Percentiles rank a stretch among this genome's conserved stretches.
phyloP scores from a whole-genome alignment of 73 alveolate species.

The Paramecium caudatum region DNA sequence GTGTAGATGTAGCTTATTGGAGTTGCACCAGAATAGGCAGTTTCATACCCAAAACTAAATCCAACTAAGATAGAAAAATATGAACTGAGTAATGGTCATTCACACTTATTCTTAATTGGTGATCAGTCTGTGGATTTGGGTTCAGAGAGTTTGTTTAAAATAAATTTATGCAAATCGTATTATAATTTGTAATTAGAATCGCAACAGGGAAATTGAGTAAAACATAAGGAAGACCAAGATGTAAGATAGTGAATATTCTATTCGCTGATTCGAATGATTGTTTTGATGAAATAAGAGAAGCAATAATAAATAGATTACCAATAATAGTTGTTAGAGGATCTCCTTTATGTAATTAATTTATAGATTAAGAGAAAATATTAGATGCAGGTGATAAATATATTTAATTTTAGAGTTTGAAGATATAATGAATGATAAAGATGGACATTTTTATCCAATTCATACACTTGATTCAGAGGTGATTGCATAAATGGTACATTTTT shows the following conservation, averaged over 20 bases:
- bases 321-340: conserved; percentile 72
- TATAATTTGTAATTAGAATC: neutral
- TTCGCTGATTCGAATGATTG: conserved; percentile 71
- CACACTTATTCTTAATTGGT: conserved; percentile 94
- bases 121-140: neutral
- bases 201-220: conserved; percentile 41
- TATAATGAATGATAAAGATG: conserved; percentile 58
- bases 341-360: conserved; percentile 59
- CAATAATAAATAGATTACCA: conserved; percentile 68
- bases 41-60: conserved; percentile 95
- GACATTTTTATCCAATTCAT: conserved; percentile 57
- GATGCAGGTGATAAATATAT: neutral
- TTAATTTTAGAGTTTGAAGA: conserved; percentile 39
- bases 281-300: conserved; percentile 75
- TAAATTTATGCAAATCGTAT: conserved; percentile 48
- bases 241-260: conserved; percentile 68
- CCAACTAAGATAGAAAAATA: conserved; percentile 90
- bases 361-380: conserved; percentile 1
- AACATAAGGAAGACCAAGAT: conserved; percentile 64
- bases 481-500: conserved; percentile 68
- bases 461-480: conserved; percentile 70
- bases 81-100: conserved; percentile 97
- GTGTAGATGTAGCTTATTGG: conserved; percentile 88
- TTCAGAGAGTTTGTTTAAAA: conserved; percentile 10
- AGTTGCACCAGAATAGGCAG: conserved; percentile 96